Evolutionary conservation across 2,329 filamentous ascomycete species (phyloP), one percentile per base, ranked within the genome.

Genomic region (Alternaria angustiovoidea): DNA sequence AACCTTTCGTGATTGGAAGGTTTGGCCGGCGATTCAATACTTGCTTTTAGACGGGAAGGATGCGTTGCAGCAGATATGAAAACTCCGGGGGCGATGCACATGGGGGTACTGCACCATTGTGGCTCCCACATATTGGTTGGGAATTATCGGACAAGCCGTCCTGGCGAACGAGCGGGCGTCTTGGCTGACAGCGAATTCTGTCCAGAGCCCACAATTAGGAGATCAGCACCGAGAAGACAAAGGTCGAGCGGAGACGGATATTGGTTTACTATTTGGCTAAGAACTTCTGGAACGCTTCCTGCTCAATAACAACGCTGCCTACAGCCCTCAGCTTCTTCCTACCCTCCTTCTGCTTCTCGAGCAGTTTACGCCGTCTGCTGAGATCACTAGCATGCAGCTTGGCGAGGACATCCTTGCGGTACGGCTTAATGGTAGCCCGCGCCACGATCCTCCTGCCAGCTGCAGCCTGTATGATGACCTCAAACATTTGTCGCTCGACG

Each of bases 331-430:
- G 80, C 79, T 90, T 91, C 86, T 97, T 97, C 57, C 93, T 86
- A 0, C 95, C 95, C 67, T 94, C 94, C 81, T 99, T 99, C 80
- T 99, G 95, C 84, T 94, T 97, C 81, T 98, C 94, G 11, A 99
- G 80, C 66, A 99, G 79, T 80, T 99, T 99, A 72, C 89, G 87
- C 38, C 94, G 86, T 59, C 95, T 84, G 4, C 88, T 88, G 16
- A 96, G 87, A 80, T 99, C 95, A 63, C 91, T 91, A 0, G 95
- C 95, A 75, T 99, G 96, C 57, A 99, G 82, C 80, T 98, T 98
- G 7, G 91, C 90, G 57, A 97, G 81, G 3, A 99, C 95, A 71
- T 99, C 95, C 79, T 99, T 99, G 47, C 95, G 86, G 79, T 96
- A 99, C 0, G 95, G 93, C 82, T 98, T 98, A 76, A 99, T 89